Evolutionary conservation across 2,329 filamentous ascomycete genomes (phyloP).

Genomic region (Colletotrichum lini): DNA sequence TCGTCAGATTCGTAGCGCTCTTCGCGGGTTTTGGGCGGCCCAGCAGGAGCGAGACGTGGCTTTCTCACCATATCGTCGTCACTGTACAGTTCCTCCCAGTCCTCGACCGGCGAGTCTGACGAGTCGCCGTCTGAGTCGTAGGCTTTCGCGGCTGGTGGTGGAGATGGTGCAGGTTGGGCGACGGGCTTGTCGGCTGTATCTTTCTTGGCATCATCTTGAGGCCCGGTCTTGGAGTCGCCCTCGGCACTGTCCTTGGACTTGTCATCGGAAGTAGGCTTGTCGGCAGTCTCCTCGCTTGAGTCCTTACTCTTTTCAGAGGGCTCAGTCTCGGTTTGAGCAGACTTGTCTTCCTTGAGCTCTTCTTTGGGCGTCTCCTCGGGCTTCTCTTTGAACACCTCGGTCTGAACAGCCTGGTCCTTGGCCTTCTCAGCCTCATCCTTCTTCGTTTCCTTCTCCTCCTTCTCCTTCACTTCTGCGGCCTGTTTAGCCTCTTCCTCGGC

Average conservation of each 20-base stretch:
- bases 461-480: constrained; percentile 46
- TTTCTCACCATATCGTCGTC: constrained; percentile 70
- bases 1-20: constrained; percentile 67
- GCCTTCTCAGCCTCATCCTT: constrained; percentile 35
- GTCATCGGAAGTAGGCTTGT: background rate
- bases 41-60: constrained; percentile 58
- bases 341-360: constrained; percentile 2
- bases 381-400: constrained; percentile 29
- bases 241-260: constrained; percentile 11
- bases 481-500: constrained; percentile 40
- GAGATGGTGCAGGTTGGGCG: constrained; percentile 37
- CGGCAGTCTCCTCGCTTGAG: background rate
- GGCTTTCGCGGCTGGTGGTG: constrained; percentile 13
- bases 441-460: constrained; percentile 51
- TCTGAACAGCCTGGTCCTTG: constrained; percentile 38
- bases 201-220: constrained; percentile 39
- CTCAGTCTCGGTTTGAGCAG: background rate
- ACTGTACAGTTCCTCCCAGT: constrained; percentile 72
- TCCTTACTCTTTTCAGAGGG: background rate
- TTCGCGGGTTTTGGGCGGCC: constrained; percentile 51
- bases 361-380: background rate
- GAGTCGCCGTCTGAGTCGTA: constrained; percentile 66
- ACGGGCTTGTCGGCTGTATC: constrained; percentile 37
- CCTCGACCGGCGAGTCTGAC: constrained; percentile 71
- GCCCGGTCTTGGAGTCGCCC: constrained; percentile 32